These are phyloP conservation scores for Lolium perenne DNA, from an alignment of 176 grass and related monocot species.

Conservation along the genomic window DNA sequence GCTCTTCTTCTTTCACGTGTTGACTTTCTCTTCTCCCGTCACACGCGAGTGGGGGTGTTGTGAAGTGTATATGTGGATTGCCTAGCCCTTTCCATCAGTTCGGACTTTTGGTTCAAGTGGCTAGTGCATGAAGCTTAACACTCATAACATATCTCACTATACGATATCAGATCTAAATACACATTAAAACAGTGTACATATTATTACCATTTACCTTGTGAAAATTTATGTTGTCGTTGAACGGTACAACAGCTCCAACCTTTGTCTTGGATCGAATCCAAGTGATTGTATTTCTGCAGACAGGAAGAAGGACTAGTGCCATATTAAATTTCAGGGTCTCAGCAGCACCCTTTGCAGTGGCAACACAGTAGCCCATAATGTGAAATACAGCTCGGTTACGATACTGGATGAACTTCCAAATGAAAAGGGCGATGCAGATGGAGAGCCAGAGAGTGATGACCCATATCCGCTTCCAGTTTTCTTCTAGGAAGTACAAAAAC, in stretches of 20 bases:
- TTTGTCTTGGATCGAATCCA: constrained; percentile 86
- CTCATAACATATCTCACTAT: constrained; percentile 7
- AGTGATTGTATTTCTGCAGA: constrained; percentile 83
- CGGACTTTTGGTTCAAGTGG: too few species aligned
- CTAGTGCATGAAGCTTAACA: too few species aligned
- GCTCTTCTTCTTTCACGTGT: too few species aligned
- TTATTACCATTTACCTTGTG: constrained; percentile 60
- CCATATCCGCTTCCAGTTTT: constrained; percentile 94
- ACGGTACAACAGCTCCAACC: constrained; percentile 71
- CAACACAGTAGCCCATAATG: constrained; percentile 88
- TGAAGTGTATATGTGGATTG: too few species aligned
- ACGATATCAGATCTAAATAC: neutral
- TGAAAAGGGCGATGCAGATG: constrained; percentile 73
- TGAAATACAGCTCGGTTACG: constrained; percentile 74
- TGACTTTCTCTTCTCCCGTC: too few species aligned
- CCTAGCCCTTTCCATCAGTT: too few species aligned
- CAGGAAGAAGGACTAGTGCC: constrained; percentile 79
- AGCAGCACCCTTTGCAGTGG: constrained; percentile 75
- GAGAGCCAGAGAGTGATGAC: constrained; percentile 76
- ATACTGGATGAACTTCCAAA: constrained; percentile 93
- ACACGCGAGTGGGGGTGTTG: too few species aligned
- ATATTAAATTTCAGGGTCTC: constrained; percentile 94
- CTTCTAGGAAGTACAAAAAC: constrained; percentile 76
- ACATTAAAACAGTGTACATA: neutral
- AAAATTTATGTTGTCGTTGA: constrained; percentile 94